A percentile compares a stretch with the other conserved stretches of the same genome.
These are phyloP conservation scores for Mycena indigotica DNA, from an alignment of 768 basidiomycete species.

Conservation along the genomic window DNA sequence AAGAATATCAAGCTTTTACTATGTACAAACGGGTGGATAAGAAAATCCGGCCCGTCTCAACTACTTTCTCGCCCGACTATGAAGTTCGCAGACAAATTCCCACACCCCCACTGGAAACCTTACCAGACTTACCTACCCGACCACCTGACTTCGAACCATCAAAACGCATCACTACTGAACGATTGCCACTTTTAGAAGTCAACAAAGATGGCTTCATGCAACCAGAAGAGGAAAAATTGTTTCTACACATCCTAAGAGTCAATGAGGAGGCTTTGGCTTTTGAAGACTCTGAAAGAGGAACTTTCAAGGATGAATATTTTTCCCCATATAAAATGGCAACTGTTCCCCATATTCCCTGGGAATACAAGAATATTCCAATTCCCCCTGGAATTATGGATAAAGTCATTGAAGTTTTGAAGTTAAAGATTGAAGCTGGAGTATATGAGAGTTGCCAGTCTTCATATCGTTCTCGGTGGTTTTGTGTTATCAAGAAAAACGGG, in stretches of 20 bases:
- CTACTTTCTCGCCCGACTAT: conserved; percentile 16
- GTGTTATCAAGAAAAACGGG: conserved; percentile 37
- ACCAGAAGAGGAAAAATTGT: not conserved
- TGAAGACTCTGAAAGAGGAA: not conserved
- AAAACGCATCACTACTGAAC: not conserved
- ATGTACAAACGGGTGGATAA: conserved; percentile 19
- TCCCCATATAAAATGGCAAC: conserved; percentile 33
- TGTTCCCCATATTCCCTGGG: conserved; percentile 39
- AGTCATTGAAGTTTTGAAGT: conserved; percentile 32
- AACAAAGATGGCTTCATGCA: conserved; percentile 3
- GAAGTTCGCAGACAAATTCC: conserved; percentile 15
- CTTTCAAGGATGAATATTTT: conserved; percentile 27
- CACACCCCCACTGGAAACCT: not conserved
- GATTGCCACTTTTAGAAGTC: not conserved
- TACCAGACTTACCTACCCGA: not conserved
- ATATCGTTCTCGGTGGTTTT: conserved; percentile 41
- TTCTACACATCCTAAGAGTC: not conserved
- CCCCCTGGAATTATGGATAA: conserved; percentile 32
- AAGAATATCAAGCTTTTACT: not conserved
- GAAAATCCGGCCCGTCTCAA: conserved; percentile 27
- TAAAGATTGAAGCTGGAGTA: conserved; percentile 29
- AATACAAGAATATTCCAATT: conserved; percentile 35
- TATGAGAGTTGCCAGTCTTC: conserved; percentile 30
- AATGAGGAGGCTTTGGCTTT: not conserved
- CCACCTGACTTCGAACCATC: not conserved